Base-by-base conservation (phyloP, 2,329 filamentous ascomycete genomes). In the Tolypocladium album region DNA sequence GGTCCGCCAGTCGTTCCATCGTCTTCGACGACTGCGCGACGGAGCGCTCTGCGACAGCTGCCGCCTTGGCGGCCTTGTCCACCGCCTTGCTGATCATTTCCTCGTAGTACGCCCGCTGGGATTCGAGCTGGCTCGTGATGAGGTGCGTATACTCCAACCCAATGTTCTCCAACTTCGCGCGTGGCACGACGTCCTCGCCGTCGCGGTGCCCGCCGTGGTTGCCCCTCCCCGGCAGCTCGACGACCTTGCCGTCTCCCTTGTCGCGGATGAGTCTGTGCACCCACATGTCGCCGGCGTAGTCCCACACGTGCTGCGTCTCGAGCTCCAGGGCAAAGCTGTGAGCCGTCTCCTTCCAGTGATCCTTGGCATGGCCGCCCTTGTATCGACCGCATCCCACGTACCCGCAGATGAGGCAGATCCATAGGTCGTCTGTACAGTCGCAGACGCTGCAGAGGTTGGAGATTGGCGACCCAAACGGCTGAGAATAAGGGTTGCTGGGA, bases 241-340 rank as follows among this genome's bases (percentile, higher is more conserved):
- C 89, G 3, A 96, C 82, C 72, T 96, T 96, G 31, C 90, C 90
- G 71, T 96, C 92, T 12, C 90, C 88, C 76, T 97, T 96, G 69
- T 92, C 91, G 65, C 96, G 89, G 60, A 99, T 96, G 58, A 97
- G 84, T 12, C 94, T 88, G 74, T 99, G 94, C 56, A 97, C 94
- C 81, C 96, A 99, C 69, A 88, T 89, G 70, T 99, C 94, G 5
- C 90, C 92, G 0, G 90, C 90, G 65, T 99, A 99, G 74, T 99
- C 94, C 94, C 94, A 99, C 1, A 99, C 92, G 67, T 96, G 88
- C 72, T 99, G 93, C 0, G 92, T 96, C 63, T 88, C 86, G 43
- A 97, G 84, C 71, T 99, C 94, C 71, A 99, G 89, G 34, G 92
- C 89, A 70, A 96, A 99, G 64, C 89, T 89, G 73, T 99, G 94